Evolutionary conservation across 179 eudicot species (phyloP), one percentile per base, ranked within the genome.

Genomic region (Drosera spatulata): DNA sequence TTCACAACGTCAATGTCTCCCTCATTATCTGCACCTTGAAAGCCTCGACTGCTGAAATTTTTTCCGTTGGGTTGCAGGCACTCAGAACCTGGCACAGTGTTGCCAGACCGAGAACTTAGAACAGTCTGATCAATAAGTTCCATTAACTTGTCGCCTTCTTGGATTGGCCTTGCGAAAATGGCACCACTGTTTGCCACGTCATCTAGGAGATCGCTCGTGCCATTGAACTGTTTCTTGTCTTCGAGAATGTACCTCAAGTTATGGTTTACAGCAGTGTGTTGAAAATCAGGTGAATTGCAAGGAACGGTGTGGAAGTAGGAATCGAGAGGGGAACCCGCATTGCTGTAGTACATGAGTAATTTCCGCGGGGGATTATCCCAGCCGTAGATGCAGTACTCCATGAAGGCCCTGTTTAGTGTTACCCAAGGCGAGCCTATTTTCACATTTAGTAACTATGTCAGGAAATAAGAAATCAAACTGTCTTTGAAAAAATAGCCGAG

Each of bases 321-420:
- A 33, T 63, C 63, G 0, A 66, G 66, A 58, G 79, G 79, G 42
- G 33, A 63, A 5, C 10, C 45, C 10, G 51, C 52, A 44, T 70
- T 75, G 68, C 33, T 67, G 22, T 54, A 75, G 66, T 70, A 75
- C 75, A 70, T 70, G 11, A 75, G 68, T n/a, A 75, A 50, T 55
- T 70, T 75, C 9, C 79, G 58, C 0, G 75, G 79, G 46, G 70
- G 62, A 41, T 75, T 75, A 61, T 75, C 79, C 75, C 61, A 70
- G 49, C 75, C 75, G 0, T 42, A 43, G 40, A 70, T 61, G 44
- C 69, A 70, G 60, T 64, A 69, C 39, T 75, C 72, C 55, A 63
- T 15, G 43, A 75, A 70, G 7, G 15, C 49, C 46, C 75, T 62
- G 66, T 68, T 75, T 39, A 75, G 64, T 5, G 64, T 67, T 68